Evolutionary conservation across 163 green algal genomes (phyloP), one percentile per base, ranked within the genome.

Genomic region (Coccomyxa subellipsoidea): DNA sequence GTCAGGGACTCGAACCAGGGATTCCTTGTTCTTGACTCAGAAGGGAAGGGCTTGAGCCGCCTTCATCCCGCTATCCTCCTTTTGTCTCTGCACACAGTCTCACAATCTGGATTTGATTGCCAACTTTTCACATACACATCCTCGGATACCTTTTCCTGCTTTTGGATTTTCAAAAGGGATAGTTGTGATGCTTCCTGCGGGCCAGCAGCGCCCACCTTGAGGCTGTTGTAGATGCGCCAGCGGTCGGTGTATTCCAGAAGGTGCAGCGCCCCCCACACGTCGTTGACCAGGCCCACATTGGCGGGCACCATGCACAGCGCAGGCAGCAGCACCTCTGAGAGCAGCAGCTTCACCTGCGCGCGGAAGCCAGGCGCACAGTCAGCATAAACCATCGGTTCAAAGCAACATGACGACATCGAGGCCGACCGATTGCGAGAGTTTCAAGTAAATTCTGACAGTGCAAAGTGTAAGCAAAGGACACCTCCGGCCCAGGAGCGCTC

Each of bases 221-320:
- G 70, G 32, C 32, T 7, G 32, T 27, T 77, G 32, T 77, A 77
- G 70, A 77, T 38, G 32, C 31, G 70, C 70, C 70, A 95, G 37
- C 93, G 86, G 0, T 81, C 54, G n/a, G 82, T 80, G 84, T 92
- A 97, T 25, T 89, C 91, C 78, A 98, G 85, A 73, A 91, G 75
- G 8, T 82, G 40, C 37, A 98, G 80, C 31, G 93, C 85, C 4
- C 83, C 81, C 95, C 95, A 98, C 35, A 96, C 81, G 87, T 96
- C 91, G 5, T 70, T 69, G 12, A 84, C 83, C 34, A 95, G 82
- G 0, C 86, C 89, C 2, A 87, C 82, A 66, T 94, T 94, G 80
- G 89, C 86, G 15, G 90, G 90, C 36, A 92, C 78, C 59, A 98
- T 82, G 36, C 66, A 80, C 54, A 94, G 82, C 15, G 88, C 90